Base-by-base conservation (phyloP, 768 basidiomycete genomes). In the Lactarius akahatsu region DNA sequence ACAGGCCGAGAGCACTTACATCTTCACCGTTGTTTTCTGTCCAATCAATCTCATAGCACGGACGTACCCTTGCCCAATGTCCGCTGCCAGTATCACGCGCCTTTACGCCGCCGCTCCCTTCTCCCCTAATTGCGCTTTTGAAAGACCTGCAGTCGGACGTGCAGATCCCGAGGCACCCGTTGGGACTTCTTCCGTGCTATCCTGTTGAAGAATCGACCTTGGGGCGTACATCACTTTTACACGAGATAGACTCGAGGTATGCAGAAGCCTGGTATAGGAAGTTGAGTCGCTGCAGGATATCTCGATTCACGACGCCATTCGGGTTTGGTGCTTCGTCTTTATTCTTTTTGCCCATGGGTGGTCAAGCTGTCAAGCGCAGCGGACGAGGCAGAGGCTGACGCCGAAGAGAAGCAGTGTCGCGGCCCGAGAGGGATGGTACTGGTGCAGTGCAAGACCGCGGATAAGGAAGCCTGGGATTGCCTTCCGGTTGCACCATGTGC, bases 211-310 rank as follows among this genome's bases (percentile, higher is more conserved):
- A 52, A 28, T 26, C 52, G 20, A 61, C 57, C 30, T 36, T n/a
- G 4, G 45, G n/a, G 13, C 50, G 45, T 26, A 13, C 57, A 34
- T 36, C 43, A 34, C 20, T 15, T 60, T 62, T 40, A 28, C 45
- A 54, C 36, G 67, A 72, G 57, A 82, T 74, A 13, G 77, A 78
- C 78, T 80, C 65, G 23, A 92, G 78, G 67, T 87, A 88, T 15
- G 83, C 80, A 71, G 88, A 87, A 41, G 91, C 89, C 76, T 94
- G 93, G 73, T 91, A 93, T 41, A 94, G 82, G 74, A 91, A 94
- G 76, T 90, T 94, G 67, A 94, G 82, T 34, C 92, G 83, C 75
- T 94, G 92, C 26, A 92, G 82, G 57, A 90, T 85, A 72, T 94
- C 93, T 34, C 86, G 80, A 74, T 92, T 91, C 13, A 80, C 71